Conservation (phyloP, 257 asterid species). For the Gentiana straminea region DNA sequence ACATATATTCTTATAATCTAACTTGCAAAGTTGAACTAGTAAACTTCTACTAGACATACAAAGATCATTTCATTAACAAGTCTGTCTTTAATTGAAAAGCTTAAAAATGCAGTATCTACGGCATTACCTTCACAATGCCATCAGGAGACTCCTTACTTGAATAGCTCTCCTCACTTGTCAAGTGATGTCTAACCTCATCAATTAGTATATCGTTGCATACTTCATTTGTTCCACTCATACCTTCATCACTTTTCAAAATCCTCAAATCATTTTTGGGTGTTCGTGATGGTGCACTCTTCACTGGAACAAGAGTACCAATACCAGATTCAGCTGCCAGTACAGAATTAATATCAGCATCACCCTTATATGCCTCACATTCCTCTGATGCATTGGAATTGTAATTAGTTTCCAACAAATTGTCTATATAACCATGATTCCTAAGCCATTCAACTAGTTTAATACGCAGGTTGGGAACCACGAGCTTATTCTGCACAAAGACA, state of each 20-base stretch:
- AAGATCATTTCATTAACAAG: too few species aligned
- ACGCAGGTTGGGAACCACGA: constrained; percentile 41
- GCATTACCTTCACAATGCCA: constrained; percentile 39
- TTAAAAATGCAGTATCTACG: constrained; percentile 1
- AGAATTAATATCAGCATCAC: constrained; percentile 35
- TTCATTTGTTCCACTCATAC: constrained; percentile 24
- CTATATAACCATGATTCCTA: constrained; percentile 48
- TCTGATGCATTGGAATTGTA: constrained; percentile 26
- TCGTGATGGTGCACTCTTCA: constrained; percentile 68
- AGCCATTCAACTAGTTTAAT: constrained; percentile 66
- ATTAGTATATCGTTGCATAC: constrained; percentile 17
- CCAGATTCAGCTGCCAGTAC: constrained; percentile 38
- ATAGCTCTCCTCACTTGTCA: constrained; percentile 32
- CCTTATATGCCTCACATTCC: constrained; percentile 24
- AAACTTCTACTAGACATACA: not conserved
- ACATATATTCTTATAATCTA: not conserved
- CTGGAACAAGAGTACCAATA: constrained; percentile 45
- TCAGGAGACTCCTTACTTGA: constrained; percentile 25
- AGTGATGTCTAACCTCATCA: constrained; percentile 22
- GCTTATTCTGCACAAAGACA: constrained; percentile 45
- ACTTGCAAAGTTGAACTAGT: not conserved
- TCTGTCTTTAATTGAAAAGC: too few species aligned
- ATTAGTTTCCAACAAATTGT: constrained; percentile 40
- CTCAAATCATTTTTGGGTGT: constrained; percentile 57
- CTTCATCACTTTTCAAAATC: constrained; percentile 35